A percentile compares a stretch with the other conserved stretches of the same genome.
Evolutionary conservation across 2,329 filamentous ascomycete species (phyloP).

Genomic region (Fusarium torreyae): DNA sequence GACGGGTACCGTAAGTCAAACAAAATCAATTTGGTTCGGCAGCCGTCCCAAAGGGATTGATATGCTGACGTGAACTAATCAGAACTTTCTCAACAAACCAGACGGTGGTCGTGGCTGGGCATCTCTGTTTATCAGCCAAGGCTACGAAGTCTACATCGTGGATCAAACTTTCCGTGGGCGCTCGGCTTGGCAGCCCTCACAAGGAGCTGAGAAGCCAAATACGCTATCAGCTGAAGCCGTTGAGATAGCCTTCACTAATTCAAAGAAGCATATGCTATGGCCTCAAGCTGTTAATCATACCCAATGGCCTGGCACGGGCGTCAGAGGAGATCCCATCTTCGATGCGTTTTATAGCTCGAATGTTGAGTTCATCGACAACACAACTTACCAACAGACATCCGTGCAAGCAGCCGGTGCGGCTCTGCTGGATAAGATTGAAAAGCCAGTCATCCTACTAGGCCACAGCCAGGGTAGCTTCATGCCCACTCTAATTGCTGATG

Average conservation of each 20-base stretch:
- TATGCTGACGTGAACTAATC: not conserved
- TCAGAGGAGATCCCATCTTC: conserved; percentile 36
- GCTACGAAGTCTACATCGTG: conserved; percentile 46
- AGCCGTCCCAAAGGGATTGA: not conserved
- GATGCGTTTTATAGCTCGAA: conserved; percentile 47
- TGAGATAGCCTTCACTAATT: conserved; percentile 41
- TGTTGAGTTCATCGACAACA: conserved; percentile 44
- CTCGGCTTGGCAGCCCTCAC: conserved; percentile 38
- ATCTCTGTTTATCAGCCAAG: conserved; percentile 40
- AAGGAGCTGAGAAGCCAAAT: conserved; percentile 20
- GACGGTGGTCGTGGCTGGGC: conserved; percentile 46
- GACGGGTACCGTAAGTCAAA: conserved; percentile 38
- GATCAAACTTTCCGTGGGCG: conserved; percentile 46
- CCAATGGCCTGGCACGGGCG: conserved; percentile 43
- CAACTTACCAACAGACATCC: conserved; percentile 34
- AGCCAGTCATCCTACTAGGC: conserved; percentile 57
- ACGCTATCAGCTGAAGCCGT: conserved; percentile 40
- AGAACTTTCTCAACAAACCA: conserved; percentile 48
- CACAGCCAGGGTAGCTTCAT: conserved; percentile 64
- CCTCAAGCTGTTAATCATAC: conserved; percentile 44
- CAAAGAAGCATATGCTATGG: conserved; percentile 40
- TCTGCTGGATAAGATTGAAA: conserved; percentile 61
- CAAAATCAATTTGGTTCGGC: not conserved
- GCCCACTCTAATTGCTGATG: conserved; percentile 50
- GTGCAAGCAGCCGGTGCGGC: conserved; percentile 54